phyloP scores from a whole-genome alignment of 345 rosid genomes.

The Acer yangbiense region DNA sequence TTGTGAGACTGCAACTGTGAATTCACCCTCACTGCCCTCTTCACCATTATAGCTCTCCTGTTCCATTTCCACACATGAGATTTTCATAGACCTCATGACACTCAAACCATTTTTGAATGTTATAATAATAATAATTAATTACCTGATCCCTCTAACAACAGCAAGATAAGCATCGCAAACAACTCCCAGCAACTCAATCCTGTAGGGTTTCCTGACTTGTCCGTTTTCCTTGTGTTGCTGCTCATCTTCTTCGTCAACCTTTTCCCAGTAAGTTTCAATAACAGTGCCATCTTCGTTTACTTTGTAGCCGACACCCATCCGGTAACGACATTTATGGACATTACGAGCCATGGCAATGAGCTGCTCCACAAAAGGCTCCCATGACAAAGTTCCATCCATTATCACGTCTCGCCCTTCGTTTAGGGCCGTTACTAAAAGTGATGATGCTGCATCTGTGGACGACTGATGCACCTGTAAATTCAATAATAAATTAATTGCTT shows the following conservation, averaged over 20 bases:
- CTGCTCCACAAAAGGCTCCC: constrained; percentile 92
- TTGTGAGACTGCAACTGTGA: constrained; percentile 84
- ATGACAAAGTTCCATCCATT: constrained; percentile 92
- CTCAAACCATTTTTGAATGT: too few species aligned
- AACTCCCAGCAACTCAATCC: constrained; percentile 84
- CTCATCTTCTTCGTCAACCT: constrained; percentile 43
- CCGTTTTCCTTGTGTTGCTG: constrained; percentile 20
- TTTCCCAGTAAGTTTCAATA: constrained; percentile 80
- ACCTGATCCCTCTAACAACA: constrained; percentile 88
- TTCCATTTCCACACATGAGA: background rate
- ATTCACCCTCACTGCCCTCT: constrained; percentile 84
- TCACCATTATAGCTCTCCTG: constrained; percentile 83
- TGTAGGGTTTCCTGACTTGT: constrained; percentile 58
- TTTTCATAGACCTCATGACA: too few species aligned
- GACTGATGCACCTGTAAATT: constrained; percentile 75
- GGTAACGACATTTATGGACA: constrained; percentile 67
- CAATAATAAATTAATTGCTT: too few species aligned
- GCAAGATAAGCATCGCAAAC: constrained; percentile 93
- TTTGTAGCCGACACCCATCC: constrained; percentile 86
- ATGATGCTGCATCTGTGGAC: constrained; percentile 87
- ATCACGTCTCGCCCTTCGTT: constrained; percentile 97
- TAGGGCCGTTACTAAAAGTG: constrained; percentile 82
- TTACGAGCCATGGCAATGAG: constrained; percentile 80
- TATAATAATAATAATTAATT: background rate
- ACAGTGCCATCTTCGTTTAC: constrained; percentile 60